Evolutionary conservation across 2,329 filamentous ascomycete genomes (phyloP), one percentile per base, ranked within the genome.

Genomic region (Nemania serpens): DNA sequence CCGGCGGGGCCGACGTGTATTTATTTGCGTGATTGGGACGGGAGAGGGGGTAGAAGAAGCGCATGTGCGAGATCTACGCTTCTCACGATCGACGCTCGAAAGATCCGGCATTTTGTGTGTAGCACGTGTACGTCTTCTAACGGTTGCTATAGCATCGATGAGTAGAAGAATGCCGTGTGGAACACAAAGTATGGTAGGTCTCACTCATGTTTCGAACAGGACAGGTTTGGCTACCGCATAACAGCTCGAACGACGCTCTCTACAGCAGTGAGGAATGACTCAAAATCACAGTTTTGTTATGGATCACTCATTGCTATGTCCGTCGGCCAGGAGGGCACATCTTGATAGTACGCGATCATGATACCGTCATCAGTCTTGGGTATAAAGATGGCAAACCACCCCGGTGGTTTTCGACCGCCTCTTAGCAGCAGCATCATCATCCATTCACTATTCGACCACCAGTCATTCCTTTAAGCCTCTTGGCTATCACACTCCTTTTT

Each of bases 391-490:
- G 61, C 25, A 46, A 47, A 54, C n/a, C 18, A 17, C 59, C 6
- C 46, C 62, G 18, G 56, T 47, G 55, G 56, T 22, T 52, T n/a
- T n/a, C n/a, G 62, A 41, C 25, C 18, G 41, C 18, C 29, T 13
- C 50, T 42, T 61, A 52, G 49, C 45, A 66, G 55, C 67, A 63
- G 54, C 60, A 55, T 37, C 59, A 55, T 58, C 64, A 41, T 37
- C 64, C 58, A 58, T 37, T 41, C 42, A 25, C 37, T 42, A 63
- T 59, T 61, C 61, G 63, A 65, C 62, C 58, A 55, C 36, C 54
- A 69, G 66, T 71, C 70, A 67, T 58, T 73, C 70, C 55, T 68
- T 71, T 58, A 60, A 65, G 68, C 67, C 64, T 54, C 50, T 29
- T 41, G 66, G 69, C 69, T 61, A 67, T 57, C 67, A 59, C 62